These are phyloP conservation scores for Aschersonia sp. DNA, from an alignment of 2,329 filamentous ascomycete species.

Conservation along the genomic window DNA sequence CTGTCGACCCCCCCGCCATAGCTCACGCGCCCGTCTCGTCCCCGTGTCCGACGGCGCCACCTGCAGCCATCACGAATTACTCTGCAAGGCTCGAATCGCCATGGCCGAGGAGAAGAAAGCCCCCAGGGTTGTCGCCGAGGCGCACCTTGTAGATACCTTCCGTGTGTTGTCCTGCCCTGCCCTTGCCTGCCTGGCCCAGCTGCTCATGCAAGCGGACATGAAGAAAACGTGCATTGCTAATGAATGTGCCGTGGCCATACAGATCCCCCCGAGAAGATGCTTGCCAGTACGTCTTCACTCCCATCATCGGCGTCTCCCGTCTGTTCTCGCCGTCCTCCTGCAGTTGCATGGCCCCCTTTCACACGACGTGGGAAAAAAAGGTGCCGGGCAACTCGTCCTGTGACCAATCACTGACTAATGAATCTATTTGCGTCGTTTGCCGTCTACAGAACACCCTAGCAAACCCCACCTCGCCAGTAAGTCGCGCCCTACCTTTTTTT, in stretches of 20 bases:
- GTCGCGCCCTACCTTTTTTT: conserved; percentile 12
- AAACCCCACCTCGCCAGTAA: conserved; percentile 53
- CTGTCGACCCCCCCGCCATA: background rate
- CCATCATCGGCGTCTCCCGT: background rate
- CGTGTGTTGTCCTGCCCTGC: conserved; percentile 28
- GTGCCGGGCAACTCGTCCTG: background rate
- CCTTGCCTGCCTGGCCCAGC: background rate
- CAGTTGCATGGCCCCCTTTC: too few species aligned
- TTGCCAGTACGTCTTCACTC: conserved; percentile 39
- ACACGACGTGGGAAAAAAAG: background rate
- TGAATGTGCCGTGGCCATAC: background rate
- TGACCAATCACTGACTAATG: background rate
- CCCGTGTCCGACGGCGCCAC: too few species aligned
- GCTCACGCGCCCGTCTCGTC: background rate
- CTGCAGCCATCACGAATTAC: background rate
- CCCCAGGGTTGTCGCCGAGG: conserved; percentile 57
- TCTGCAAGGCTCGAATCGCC: conserved; percentile 3
- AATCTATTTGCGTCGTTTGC: background rate
- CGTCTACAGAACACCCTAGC: conserved; percentile 45
- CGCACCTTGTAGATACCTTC: conserved; percentile 63
- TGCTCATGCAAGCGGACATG: too few species aligned
- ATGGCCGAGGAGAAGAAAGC: conserved; percentile 31
- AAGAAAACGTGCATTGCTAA: background rate
- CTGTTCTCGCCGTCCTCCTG: background rate
- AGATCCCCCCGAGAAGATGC: conserved; percentile 54